Base-by-base conservation (phyloP, 129 eudicot species). In the Centella asiatica region DNA sequence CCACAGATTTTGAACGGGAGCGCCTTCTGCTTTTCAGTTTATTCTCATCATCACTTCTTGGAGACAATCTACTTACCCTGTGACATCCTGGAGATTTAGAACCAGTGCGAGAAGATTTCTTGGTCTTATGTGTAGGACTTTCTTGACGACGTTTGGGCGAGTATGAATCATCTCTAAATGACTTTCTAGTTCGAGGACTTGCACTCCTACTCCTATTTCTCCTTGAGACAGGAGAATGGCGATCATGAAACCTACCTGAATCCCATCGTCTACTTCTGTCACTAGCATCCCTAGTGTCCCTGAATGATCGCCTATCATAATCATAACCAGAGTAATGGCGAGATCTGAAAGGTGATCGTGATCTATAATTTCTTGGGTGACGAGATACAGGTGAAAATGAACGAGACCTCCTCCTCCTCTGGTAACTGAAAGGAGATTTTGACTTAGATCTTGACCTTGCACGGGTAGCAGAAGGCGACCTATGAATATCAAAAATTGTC, bases 171-270 rank as follows among this genome's bases (percentile, higher is more conserved):
- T 83, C 85, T 20, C 83, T 83, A 52, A 79, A 44, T 27, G 84
- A 74, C 66, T 84, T 90, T 80, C 77, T 81, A 54, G 64, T 60
- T 62, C 76, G 66, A 24, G 98, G 99, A 58, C 90, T 87, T 40
- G 60, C 45, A 65, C 96, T 93, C 78, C 99, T 62, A 78, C 96
- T 87, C 73, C 84, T 85, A 45, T 87, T 82, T 75, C 95, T 84
- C 75, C 95, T 73, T 2, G 73, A 73, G 66, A 67, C 28, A 46
- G 78, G 81, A 44, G 90, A 75, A 62, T 67, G 80, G 13, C 84
- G 79, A 63, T 82, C 92, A 39, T 57, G 67, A 17, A 77, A 74
- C 62, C 95, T 77, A 64, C 72, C 77, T 15, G 61, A 70, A 23
- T 87, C 96, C 22, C 89, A 67, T 70, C 99, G 74, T 66, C 95